These are phyloP conservation scores for Blastobotrys persicus DNA, from an alignment of 1,139 yeast species.

Conservation along the genomic window DNA sequence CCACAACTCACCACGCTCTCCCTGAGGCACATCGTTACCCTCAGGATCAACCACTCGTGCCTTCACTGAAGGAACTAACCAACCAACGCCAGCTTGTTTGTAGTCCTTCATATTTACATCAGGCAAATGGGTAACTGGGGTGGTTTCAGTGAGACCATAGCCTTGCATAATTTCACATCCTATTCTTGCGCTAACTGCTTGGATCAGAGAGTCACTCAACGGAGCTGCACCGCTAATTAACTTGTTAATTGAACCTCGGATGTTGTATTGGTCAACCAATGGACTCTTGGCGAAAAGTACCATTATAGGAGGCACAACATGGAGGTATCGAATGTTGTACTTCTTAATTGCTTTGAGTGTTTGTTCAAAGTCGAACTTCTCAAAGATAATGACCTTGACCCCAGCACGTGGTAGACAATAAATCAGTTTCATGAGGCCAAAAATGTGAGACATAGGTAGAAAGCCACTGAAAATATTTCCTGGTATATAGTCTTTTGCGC, in stretches of 20 bases:
- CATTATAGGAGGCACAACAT: constrained; percentile 41
- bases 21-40: constrained; percentile 47
- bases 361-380: constrained; percentile 35
- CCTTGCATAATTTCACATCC: constrained; percentile 49
- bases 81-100: constrained; percentile 46
- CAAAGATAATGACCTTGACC: constrained; percentile 32
- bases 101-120: constrained; percentile 24
- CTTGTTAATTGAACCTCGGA: constrained; percentile 25
- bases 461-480: constrained; percentile 23
- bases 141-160: constrained; percentile 64
- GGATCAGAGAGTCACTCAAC: constrained; percentile 31
- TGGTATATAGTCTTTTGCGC: constrained; percentile 15
- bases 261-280: constrained; percentile 34
- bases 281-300: constrained; percentile 41
- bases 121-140: constrained; percentile 35
- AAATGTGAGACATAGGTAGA: constrained; percentile 42
- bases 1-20: constrained; percentile 56
- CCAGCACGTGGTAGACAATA: constrained; percentile 28
- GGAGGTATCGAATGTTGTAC: constrained; percentile 31
- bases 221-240: constrained; percentile 43
- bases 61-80: constrained; percentile 43
- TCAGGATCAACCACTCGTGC: constrained; percentile 44
- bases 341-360: constrained; percentile 31
- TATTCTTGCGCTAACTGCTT: constrained; percentile 28
- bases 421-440: constrained; percentile 34